Percentiles rank a stretch among this genome's conserved stretches.
Conservation (phyloP, 768 basidiomycete species). For the Termitomyces titanicus region DNA sequence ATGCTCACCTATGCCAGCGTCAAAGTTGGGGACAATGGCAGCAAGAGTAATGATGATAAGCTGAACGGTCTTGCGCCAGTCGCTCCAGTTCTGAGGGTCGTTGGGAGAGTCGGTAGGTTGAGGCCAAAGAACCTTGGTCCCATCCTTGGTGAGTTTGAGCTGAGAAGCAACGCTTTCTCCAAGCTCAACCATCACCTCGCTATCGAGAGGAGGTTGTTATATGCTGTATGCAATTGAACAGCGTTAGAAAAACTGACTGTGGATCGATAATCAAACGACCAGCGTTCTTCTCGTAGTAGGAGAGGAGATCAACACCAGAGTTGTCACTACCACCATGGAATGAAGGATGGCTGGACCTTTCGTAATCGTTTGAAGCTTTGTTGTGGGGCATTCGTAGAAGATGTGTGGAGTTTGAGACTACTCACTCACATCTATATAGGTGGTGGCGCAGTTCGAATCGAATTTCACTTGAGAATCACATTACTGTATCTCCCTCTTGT, state of each 20-base stretch:
- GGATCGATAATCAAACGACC: slow-evolving; percentile 59
- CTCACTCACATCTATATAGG: no score
- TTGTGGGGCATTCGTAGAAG: no score
- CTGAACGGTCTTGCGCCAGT: slow-evolving; percentile 41
- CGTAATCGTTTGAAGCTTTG: no score
- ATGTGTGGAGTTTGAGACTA: no score
- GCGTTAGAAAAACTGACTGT: slow-evolving; percentile 28
- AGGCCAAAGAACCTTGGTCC: slow-evolving; percentile 56
- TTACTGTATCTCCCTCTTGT: no score
- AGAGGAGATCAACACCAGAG: no score
- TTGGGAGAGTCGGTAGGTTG: slow-evolving; percentile 40
- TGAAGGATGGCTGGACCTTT: no score
- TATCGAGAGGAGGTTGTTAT: slow-evolving; percentile 16
- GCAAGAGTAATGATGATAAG: slow-evolving; percentile 51
- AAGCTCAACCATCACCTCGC: slow-evolving; percentile 53
- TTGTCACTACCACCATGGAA: no score
- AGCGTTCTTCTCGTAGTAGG: slow-evolving; percentile 48
- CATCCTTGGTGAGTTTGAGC: slow-evolving; percentile 47
- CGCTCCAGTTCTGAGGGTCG: slow-evolving; percentile 42
- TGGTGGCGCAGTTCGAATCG: no score
- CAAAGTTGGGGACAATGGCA: slow-evolving; percentile 57
- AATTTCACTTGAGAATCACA: no score
- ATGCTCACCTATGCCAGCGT: slow-evolving; percentile 44
- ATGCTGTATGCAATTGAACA: not conserved
- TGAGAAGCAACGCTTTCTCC: slow-evolving; percentile 48